Conservation (phyloP, 1,284 basidiomycete genomes). For the Ganoderma lingzhi region DNA sequence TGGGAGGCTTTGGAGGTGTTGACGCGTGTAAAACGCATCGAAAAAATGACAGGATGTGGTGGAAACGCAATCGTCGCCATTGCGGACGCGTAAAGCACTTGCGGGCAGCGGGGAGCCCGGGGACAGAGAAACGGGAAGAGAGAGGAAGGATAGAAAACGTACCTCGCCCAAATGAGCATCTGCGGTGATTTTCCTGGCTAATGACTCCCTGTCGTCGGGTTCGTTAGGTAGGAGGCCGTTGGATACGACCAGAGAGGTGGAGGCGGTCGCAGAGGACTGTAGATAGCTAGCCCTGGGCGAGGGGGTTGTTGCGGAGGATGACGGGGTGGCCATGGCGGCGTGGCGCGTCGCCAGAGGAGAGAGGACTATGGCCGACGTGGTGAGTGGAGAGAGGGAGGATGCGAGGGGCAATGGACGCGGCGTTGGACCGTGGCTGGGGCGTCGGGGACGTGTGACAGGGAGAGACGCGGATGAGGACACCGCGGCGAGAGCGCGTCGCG, state of each 20-base stretch:
- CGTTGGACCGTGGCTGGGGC: conserved; percentile 28
- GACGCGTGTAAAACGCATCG: conserved; percentile 11
- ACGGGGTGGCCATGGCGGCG: conserved; percentile 70
- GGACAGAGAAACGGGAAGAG: conserved; percentile 14
- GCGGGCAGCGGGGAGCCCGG: conserved; percentile 2
- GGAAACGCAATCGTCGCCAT: background rate
- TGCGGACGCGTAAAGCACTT: background rate
- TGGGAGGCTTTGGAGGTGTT: background rate
- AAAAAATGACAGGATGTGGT: conserved; percentile 5
- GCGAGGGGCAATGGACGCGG: conserved; percentile 28
- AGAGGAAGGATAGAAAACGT: conserved; percentile 43
- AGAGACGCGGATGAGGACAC: conserved; percentile 34
- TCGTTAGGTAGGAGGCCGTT: conserved; percentile 52
- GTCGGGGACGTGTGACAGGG: conserved; percentile 36
- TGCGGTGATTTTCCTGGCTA: conserved; percentile 75
- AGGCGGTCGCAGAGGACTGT: conserved; percentile 52
- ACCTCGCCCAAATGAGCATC: conserved; percentile 81
- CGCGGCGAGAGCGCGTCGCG: conserved; percentile 37
- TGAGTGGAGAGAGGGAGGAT: conserved; percentile 16
- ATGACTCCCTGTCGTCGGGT: conserved; percentile 65
- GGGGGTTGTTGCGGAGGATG: conserved; percentile 79
- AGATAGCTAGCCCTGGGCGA: conserved; percentile 74
- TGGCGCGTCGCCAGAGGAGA: conserved; percentile 23
- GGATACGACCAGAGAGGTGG: conserved; percentile 38
- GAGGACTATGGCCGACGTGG: conserved; percentile 8